phyloP scores from a whole-genome alignment of 2,329 filamentous ascomycete genomes.

The Gliomastix tumulicola region DNA sequence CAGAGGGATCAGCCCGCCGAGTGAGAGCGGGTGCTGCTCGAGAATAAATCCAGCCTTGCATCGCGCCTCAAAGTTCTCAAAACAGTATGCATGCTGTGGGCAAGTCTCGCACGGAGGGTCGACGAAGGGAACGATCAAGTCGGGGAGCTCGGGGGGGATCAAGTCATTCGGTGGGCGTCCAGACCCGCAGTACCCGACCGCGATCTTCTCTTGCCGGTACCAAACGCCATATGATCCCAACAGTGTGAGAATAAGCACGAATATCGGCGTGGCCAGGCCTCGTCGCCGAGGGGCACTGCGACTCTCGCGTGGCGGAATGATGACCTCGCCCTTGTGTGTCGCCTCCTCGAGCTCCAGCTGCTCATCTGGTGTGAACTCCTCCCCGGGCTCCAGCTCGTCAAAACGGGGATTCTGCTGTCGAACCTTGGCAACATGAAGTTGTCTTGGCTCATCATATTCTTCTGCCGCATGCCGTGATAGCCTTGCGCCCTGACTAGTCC shows the following conservation, averaged over 20 bases:
- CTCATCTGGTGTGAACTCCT: slow-evolving; percentile 92
- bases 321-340: slow-evolving; percentile 43
- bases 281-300: slow-evolving; percentile 26
- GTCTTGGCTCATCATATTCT: slow-evolving; percentile 24
- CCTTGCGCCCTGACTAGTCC: slow-evolving; percentile 29
- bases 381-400: slow-evolving; percentile 55
- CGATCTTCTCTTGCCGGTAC: slow-evolving; percentile 93
- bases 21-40: slow-evolving; percentile 73
- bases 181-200: slow-evolving; percentile 89
- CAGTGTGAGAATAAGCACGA: slow-evolving; percentile 63
- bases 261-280: slow-evolving; percentile 57
- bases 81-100: slow-evolving; percentile 85
- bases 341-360: slow-evolving; percentile 73
- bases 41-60: slow-evolving; percentile 87
- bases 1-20: slow-evolving; percentile 75
- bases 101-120: slow-evolving; percentile 84
- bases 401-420: neutral
- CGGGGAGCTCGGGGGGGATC: slow-evolving; percentile 40
- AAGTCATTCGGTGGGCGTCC: slow-evolving; percentile 54
- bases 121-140: slow-evolving; percentile 61
- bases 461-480: slow-evolving; percentile 35
- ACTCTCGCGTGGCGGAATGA: slow-evolving; percentile 33
- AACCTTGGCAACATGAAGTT: slow-evolving; percentile 5
- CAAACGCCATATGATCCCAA: slow-evolving; percentile 69
- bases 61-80: slow-evolving; percentile 63